Evolutionary conservation across 2,329 filamentous ascomycete genomes (phyloP), one percentile per base, ranked within the genome.

Genomic region (Diplodia intermedia): DNA sequence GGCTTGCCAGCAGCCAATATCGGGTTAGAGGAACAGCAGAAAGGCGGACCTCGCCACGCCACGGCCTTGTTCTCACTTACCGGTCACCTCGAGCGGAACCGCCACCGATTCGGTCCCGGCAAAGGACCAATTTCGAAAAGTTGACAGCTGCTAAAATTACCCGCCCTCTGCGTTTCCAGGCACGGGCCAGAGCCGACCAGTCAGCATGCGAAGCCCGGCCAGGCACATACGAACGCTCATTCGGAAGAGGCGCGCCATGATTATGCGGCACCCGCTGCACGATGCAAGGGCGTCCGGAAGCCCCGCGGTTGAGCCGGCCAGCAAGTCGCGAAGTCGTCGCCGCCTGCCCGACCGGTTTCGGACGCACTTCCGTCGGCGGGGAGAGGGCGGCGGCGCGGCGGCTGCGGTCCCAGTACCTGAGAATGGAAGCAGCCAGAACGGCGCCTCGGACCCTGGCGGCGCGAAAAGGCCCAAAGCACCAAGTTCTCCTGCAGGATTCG

Each of bases 141-240:
- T 61, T 61, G n/a, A 38, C 4, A 29, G 23, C 15, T 63, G n/a
- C 60, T 52, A 63, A 63, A 63, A 9, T 63, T 63, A 63, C 43
- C 26, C 4, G 26, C 26, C 26, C 0, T 26, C 26, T 26, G 26
- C 26, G 26, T 26, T 26, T 62, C 38, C 43, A 43, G 38, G 60
- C 60, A 63, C 29, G 60, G 60, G 31, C 20, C 60, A 36, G 29
- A 26, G 23, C 9, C 26, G 26, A 12, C 29, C 18, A n/a, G 20
- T 63, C 60, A 52, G 60, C 56, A 50, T n/a, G 26, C 26, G 26
- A 4, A 26, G 4, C 26, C 26, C 26, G 26, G 26, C 31, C 43
- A 62, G 43, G 43, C 57, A 62, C 26, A 43, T 38, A 63, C 26
- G 31, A 38, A n/a, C 8, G 18, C 31, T 62, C 57, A n/a, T 23